These are phyloP conservation scores for Acrasis kona DNA, from an alignment of 78 protist species.

Conservation along the genomic window DNA sequence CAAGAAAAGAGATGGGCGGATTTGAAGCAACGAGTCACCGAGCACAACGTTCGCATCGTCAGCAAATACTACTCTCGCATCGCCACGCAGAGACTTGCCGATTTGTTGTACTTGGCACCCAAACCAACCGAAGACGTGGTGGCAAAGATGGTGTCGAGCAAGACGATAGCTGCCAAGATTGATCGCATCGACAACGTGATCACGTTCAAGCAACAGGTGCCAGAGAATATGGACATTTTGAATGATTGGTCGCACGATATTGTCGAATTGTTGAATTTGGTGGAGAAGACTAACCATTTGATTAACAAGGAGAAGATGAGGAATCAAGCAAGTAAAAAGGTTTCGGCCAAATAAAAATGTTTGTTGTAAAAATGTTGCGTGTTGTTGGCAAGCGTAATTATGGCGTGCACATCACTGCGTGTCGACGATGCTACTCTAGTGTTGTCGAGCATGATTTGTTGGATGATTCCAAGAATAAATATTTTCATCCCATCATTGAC, in stretches of 20 bases:
- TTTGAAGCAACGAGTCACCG: slow-evolving; percentile 1
- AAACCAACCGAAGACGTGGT: neutral
- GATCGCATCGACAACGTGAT: slow-evolving; percentile 1
- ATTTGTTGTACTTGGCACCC: neutral
- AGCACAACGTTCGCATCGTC: slow-evolving; percentile 13
- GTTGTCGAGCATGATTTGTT: too few relatives aligned
- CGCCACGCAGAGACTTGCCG: neutral
- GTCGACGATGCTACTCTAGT: too few relatives aligned
- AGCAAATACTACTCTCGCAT: slow-evolving; percentile 1
- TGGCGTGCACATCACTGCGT: too few relatives aligned
- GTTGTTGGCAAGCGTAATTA: too few relatives aligned
- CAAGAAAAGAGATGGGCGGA: neutral
- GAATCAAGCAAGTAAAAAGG: neutral
- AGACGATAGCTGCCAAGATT: neutral
- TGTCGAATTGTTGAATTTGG: neutral
- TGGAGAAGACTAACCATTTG: slow-evolving; percentile 4
- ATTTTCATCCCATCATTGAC: too few relatives aligned
- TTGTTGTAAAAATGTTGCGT: neutral
- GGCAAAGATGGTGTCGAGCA: slow-evolving; percentile 14
- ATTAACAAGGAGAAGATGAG: slow-evolving; percentile 14
- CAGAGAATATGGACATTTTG: neutral
- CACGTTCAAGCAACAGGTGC: neutral
- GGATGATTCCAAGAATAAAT: too few relatives aligned
- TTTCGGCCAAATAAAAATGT: neutral
- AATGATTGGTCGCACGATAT: neutral